A percentile compares a stretch with the other conserved stretches of the same genome.
These are phyloP conservation scores for Pseudogymnoascus sp. DNA, from an alignment of 2,329 filamentous ascomycete species.

Conservation along the genomic window DNA sequence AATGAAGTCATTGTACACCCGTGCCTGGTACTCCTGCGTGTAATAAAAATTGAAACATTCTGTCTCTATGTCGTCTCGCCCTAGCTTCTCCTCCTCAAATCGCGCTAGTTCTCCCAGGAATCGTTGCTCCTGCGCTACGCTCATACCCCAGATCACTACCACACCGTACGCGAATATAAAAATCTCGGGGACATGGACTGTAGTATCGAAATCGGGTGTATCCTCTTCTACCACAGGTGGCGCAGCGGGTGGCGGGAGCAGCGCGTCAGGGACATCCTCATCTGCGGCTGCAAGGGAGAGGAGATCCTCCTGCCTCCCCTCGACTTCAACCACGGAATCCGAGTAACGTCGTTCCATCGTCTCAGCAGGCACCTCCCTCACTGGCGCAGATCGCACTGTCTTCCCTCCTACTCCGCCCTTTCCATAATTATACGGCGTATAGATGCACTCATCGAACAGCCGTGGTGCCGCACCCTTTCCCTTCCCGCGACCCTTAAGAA, in stretches of 20 bases:
- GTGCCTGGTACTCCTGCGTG: constrained; percentile 91
- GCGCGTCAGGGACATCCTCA: constrained; percentile 23
- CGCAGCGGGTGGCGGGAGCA: not conserved
- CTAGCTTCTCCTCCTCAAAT: constrained; percentile 86
- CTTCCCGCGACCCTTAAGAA: constrained; percentile 75
- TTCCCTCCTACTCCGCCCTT: constrained; percentile 3
- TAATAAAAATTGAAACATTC: constrained; percentile 99
- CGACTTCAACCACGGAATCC: constrained; percentile 62
- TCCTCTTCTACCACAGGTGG: constrained; percentile 28
- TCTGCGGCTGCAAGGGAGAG: constrained; percentile 43
- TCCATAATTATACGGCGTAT: constrained; percentile 81
- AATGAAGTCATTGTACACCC: constrained; percentile 99
- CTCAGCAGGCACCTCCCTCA: constrained; percentile 30
- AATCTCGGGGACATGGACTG: constrained; percentile 84
- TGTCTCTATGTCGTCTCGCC: constrained; percentile 80
- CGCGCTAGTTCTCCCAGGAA: constrained; percentile 91
- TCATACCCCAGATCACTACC: constrained; percentile 98
- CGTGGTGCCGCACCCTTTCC: constrained; percentile 76
- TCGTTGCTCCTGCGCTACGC: constrained; percentile 73
- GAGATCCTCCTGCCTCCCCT: constrained; percentile 52
- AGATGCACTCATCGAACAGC: constrained; percentile 94
- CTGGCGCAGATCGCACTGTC: constrained; percentile 21
- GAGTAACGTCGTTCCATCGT: constrained; percentile 62
- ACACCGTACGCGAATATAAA: constrained; percentile 98
- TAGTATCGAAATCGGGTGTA: constrained; percentile 70